These are phyloP conservation scores for Camellia lanceoleosa DNA, from an alignment of 148 eudicot species.

Conservation along the genomic window DNA sequence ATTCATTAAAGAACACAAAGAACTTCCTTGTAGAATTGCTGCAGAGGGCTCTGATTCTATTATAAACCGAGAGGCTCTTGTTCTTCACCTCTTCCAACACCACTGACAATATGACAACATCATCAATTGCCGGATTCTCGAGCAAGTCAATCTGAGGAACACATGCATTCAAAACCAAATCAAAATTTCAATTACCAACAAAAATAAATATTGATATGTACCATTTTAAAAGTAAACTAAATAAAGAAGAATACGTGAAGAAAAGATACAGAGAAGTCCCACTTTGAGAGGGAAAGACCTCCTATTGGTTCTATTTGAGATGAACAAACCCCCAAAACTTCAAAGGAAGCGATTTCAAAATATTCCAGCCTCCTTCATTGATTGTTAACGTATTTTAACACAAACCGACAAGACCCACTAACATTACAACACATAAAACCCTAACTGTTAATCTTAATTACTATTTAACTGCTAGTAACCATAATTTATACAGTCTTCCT, in stretches of 20 bases:
- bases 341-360: neutral
- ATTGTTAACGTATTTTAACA: neutral
- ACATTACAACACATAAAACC: neutral
- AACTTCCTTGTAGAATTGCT: slow-evolving; percentile 66
- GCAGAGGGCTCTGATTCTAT: slow-evolving; percentile 77
- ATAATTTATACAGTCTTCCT: neutral
- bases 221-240: neutral
- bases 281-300: neutral
- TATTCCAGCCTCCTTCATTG: neutral
- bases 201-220: neutral
- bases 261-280: neutral
- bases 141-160: slow-evolving; percentile 79
- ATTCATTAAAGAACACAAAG: slow-evolving; percentile 85
- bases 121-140: slow-evolving; percentile 77
- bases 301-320: neutral
- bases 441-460: too few species aligned
- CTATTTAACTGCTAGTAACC: neutral
- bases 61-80: slow-evolving; percentile 76
- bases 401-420: neutral
- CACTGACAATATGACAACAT: slow-evolving; percentile 82
- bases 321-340: neutral
- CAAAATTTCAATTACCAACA: neutral
- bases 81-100: slow-evolving; percentile 92
- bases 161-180: slow-evolving; percentile 8
- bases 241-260: neutral